These are phyloP conservation scores for Melastoma malabathricum DNA, from an alignment of 345 rosid species.

Conservation along the genomic window DNA sequence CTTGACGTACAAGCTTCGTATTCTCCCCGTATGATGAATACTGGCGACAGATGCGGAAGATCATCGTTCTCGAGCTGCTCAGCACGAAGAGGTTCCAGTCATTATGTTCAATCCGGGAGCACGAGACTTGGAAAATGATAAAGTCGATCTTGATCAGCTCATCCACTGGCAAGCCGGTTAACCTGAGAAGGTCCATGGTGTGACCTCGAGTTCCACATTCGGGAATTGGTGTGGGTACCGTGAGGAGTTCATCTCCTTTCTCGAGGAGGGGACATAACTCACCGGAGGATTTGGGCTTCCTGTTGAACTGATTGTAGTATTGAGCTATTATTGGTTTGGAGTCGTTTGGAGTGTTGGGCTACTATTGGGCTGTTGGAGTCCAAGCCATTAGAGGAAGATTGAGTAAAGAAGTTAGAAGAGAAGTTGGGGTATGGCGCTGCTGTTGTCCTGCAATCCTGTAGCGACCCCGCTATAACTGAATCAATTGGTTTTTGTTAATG, in stretches of 20 bases:
- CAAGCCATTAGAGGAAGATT: too few relatives aligned
- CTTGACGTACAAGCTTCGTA: slow-evolving; percentile 13
- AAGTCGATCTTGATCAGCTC: neutral
- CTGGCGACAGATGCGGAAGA: slow-evolving; percentile 10
- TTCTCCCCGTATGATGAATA: slow-evolving; percentile 7
- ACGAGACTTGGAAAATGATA: slow-evolving; percentile 8
- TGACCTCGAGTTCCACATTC: slow-evolving; percentile 18
- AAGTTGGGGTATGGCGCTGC: too few relatives aligned
- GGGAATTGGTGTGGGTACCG: slow-evolving; percentile 14
- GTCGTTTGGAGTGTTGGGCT: too few relatives aligned
- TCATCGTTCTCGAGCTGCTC: slow-evolving; percentile 1
- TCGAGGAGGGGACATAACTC: slow-evolving; percentile 9
- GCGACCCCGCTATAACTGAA: too few relatives aligned
- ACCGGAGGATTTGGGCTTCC: slow-evolving; percentile 14
- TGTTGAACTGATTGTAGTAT: too few relatives aligned
- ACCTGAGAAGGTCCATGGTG: slow-evolving; percentile 13
- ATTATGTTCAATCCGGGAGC: slow-evolving; percentile 5
- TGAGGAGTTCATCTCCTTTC: slow-evolving; percentile 7
- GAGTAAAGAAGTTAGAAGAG: too few relatives aligned
- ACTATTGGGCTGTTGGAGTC: too few relatives aligned
- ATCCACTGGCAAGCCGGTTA: slow-evolving; percentile 1
- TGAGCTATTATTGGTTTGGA: too few relatives aligned
- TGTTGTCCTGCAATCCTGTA: neutral
- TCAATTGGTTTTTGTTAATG: too few relatives aligned
- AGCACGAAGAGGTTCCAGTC: slow-evolving; percentile 6